phyloP scores from a whole-genome alignment of 352 stramenopile species.

The Phytophthora cryptogea region DNA sequence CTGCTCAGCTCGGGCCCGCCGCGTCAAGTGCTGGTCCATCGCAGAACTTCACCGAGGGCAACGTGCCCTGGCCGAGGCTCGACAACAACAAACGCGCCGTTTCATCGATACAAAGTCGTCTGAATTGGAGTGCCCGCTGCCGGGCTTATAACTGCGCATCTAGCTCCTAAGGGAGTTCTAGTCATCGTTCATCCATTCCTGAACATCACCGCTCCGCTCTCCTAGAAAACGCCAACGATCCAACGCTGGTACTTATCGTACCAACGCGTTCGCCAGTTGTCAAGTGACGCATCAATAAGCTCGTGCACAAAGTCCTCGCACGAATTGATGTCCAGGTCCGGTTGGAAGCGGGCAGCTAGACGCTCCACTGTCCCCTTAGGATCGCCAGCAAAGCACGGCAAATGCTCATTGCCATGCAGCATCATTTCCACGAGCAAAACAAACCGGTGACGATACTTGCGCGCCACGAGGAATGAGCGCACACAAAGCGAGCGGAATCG shows the following conservation, averaged over 20 bases:
- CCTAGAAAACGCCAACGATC: slow-evolving; percentile 89
- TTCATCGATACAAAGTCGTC: slow-evolving; percentile 39
- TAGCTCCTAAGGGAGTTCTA: slow-evolving; percentile 30
- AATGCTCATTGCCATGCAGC: slow-evolving; percentile 95
- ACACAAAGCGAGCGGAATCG: slow-evolving; percentile 96
- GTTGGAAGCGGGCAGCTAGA: slow-evolving; percentile 92
- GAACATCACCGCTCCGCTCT: background rate
- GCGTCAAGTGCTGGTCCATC: slow-evolving; percentile 28
- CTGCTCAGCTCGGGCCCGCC: slow-evolving; percentile 18
- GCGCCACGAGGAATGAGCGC: slow-evolving; percentile 94
- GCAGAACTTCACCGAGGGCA: slow-evolving; percentile 9
- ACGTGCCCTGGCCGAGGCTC: slow-evolving; percentile 1
- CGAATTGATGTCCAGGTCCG: slow-evolving; percentile 94
- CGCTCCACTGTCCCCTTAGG: slow-evolving; percentile 91
- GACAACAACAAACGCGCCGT: slow-evolving; percentile 40
- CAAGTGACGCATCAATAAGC: slow-evolving; percentile 95
- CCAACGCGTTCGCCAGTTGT: slow-evolving; percentile 97
- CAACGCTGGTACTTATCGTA: slow-evolving; percentile 97
- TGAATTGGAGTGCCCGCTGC: slow-evolving; percentile 33
- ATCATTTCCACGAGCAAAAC: slow-evolving; percentile 97
- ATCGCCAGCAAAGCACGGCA: slow-evolving; percentile 95
- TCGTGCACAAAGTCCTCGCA: slow-evolving; percentile 95
- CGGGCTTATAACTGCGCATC: slow-evolving; percentile 29
- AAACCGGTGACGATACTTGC: slow-evolving; percentile 95
- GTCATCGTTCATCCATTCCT: slow-evolving; percentile 12